Evolutionary conservation across 2,329 filamentous ascomycete genomes (phyloP).

Genomic region (Fusarium equiseti): DNA sequence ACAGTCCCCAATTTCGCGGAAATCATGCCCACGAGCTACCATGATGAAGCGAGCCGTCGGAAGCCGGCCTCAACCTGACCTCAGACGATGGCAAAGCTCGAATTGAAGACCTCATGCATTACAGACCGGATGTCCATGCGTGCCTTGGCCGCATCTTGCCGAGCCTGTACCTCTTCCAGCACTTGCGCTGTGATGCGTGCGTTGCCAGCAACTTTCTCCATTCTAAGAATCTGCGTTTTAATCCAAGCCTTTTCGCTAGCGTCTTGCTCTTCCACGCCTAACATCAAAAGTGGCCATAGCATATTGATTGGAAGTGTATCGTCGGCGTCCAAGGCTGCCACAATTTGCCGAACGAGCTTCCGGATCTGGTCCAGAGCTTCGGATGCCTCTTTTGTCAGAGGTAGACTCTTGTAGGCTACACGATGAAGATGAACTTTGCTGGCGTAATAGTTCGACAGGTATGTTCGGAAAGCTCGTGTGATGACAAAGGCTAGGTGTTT

Average conservation of each 20-base stretch:
- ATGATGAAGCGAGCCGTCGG: not conserved
- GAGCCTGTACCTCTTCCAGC: slow-evolving; percentile 59
- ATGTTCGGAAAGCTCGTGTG: slow-evolving; percentile 66
- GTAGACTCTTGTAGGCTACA: slow-evolving; percentile 67
- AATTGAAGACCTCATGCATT: slow-evolving; percentile 63
- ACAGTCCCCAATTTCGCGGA: not conserved
- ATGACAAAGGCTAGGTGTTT: slow-evolving; percentile 62
- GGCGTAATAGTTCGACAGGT: slow-evolving; percentile 68
- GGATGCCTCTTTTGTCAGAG: slow-evolving; percentile 62
- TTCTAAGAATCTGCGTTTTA: slow-evolving; percentile 60
- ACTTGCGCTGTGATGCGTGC: slow-evolving; percentile 60
- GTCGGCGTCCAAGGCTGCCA: slow-evolving; percentile 54
- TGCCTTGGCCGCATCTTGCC: slow-evolving; percentile 56
- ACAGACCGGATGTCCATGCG: slow-evolving; percentile 60
- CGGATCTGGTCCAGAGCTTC: slow-evolving; percentile 64
- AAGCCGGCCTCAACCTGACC: not conserved
- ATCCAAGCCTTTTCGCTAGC: slow-evolving; percentile 63
- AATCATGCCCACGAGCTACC: not conserved
- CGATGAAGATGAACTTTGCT: slow-evolving; percentile 68
- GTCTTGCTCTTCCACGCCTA: slow-evolving; percentile 67
- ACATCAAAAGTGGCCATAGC: slow-evolving; percentile 69
- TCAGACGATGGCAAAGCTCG: slow-evolving; percentile 64
- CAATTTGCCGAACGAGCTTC: slow-evolving; percentile 59
- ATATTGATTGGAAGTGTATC: slow-evolving; percentile 66
- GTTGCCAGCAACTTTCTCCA: slow-evolving; percentile 60